Conservation (phyloP, 768 basidiomycete genomes). For the Glaciozyma antarctica region DNA sequence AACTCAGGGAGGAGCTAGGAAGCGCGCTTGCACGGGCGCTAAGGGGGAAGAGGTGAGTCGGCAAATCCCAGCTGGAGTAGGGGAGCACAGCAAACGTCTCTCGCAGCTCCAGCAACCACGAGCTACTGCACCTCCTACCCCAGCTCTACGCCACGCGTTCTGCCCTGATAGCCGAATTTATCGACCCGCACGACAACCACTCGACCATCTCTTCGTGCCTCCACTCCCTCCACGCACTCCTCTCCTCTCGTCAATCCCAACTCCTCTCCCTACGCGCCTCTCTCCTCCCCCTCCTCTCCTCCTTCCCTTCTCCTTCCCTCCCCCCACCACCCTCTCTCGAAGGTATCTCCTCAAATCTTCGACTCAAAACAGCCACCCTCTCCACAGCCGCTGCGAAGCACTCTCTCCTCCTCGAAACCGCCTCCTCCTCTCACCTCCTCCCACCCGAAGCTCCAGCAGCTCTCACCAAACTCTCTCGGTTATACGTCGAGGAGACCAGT, state of each 20-base stretch:
- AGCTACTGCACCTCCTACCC: neutral
- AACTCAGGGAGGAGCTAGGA: neutral
- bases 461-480: neutral
- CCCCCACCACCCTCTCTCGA: neutral
- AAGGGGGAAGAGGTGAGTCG: neutral
- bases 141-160: neutral
- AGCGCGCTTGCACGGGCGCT: neutral
- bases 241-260: conserved; percentile 2
- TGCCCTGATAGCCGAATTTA: neutral
- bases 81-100: neutral
- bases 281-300: conserved; percentile 5
- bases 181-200: too few species aligned
- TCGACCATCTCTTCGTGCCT: too few species aligned
- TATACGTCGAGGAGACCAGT: neutral
- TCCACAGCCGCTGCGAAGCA: neutral
- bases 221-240: neutral
- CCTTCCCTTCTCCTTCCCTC: neutral
- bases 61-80: neutral
- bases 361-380: neutral
- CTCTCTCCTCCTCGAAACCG: neutral
- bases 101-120: neutral
- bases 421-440: neutral
- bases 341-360: neutral
- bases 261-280: conserved; percentile 12
- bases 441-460: neutral